Base-by-base conservation (phyloP, 2,329 filamentous ascomycete species). In the Apiospora aurea region DNA sequence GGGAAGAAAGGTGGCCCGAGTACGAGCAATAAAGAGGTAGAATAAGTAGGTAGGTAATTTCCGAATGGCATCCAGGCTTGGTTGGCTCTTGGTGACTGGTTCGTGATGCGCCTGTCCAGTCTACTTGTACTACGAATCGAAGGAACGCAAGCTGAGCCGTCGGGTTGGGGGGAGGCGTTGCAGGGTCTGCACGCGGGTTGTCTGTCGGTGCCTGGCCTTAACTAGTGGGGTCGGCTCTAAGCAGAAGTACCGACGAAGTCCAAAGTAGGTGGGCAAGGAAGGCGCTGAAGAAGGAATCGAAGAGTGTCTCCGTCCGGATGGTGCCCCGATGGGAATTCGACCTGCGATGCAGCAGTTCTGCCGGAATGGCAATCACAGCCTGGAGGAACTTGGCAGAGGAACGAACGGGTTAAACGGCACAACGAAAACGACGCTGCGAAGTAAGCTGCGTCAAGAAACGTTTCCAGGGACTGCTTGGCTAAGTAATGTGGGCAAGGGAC, bases 361-460 rank as follows among this genome's bases (percentile, higher is more conserved):
- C 26, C 26, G 26, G 26, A 38, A 13, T 14, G 29, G 53, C 57
- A n/a, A 29, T 11, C n/a, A 18, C n/a, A 64, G 57, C 57, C 57
- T 61, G 26, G 26, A 57, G 13, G 11, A 53, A 53, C 24, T 7
- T 26, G 8, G 8, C n/a, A 6, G 21, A 61, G 26, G 26, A 26
- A 51, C 7, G 53, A 61, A 61, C 57, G 57, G 57, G 18, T 41
- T 38, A 41, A 41, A 64, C 57, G 57, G 57, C 57, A 64, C 57
- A 11, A 18, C 34, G n/a, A n/a, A 29, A 29, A 21, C 53, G 26
- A 61, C 53, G 16, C 53, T 61, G 53, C 53, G 29, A 64, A 64
- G 57, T 41, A 41, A 41, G 57, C 57, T 64, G 57, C 21, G 34
- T 64, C 57, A 64, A 41, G 29, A 64, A 64, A 64, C 57, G 57